phyloP scores from a whole-genome alignment of 2,329 filamentous ascomycete species.

The Fusarium equiseti region DNA sequence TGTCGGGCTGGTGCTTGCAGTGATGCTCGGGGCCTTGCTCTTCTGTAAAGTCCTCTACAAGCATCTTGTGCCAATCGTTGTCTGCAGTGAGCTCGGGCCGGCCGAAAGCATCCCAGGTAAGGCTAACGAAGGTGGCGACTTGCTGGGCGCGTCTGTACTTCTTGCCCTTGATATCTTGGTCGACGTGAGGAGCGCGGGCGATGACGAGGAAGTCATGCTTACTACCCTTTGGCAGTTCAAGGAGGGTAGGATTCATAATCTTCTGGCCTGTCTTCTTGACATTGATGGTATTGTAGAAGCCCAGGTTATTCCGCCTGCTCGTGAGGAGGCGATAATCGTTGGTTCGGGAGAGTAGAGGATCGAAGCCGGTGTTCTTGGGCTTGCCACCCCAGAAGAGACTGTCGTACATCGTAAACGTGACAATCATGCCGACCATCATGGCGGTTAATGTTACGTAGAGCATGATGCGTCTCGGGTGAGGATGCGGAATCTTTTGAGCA shows the following conservation, averaged over 20 bases:
- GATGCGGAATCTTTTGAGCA: constrained; percentile 19
- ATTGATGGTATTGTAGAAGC: constrained; percentile 41
- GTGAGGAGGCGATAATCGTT: constrained; percentile 39
- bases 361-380: constrained; percentile 13
- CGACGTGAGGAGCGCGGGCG: constrained; percentile 37
- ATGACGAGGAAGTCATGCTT: constrained; percentile 42
- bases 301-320: constrained; percentile 36
- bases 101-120: constrained; percentile 35
- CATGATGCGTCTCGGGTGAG: constrained; percentile 37
- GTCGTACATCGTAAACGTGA: constrained; percentile 16
- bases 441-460: constrained; percentile 26
- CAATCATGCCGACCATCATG: constrained; percentile 26
- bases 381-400: not conserved
- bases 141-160: constrained; percentile 40
- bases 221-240: constrained; percentile 37
- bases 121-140: constrained; percentile 39
- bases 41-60: constrained; percentile 37
- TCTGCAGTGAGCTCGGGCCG: constrained; percentile 36
- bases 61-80: constrained; percentile 39
- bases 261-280: constrained; percentile 41
- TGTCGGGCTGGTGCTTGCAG: constrained; percentile 39
- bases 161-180: constrained; percentile 37
- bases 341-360: constrained; percentile 37
- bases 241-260: constrained; percentile 43
- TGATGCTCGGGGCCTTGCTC: constrained; percentile 38